These are phyloP conservation scores for Kuraishia capsulata DNA, from an alignment of 805 yeast species.

Conservation along the genomic window DNA sequence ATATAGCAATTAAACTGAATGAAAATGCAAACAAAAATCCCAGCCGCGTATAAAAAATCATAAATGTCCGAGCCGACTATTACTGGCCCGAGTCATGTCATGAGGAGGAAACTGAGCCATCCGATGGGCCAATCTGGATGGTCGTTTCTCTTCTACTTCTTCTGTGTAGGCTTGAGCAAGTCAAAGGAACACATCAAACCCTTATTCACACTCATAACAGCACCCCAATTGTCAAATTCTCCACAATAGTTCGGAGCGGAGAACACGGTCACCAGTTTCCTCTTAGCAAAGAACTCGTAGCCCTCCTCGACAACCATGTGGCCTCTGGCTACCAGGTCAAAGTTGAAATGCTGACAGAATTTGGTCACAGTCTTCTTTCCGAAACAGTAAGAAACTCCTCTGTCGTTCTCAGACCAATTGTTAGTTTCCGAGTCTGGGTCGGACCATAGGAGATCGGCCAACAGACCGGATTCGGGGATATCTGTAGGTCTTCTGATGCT, in stretches of 20 bases:
- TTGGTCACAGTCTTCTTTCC: conserved; percentile 65
- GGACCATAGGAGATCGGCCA: conserved; percentile 77
- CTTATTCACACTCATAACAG: conserved; percentile 66
- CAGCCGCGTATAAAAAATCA: too few relatives aligned
- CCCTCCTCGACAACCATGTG: conserved; percentile 91
- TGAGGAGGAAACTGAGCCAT: too few relatives aligned
- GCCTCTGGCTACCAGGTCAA: conserved; percentile 74
- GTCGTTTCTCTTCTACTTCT: too few relatives aligned
- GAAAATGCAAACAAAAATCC: too few relatives aligned
- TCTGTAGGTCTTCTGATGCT: conserved; percentile 74
- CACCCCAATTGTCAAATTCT: conserved; percentile 73
- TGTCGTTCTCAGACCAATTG: conserved; percentile 75
- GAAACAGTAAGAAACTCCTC: conserved; percentile 77
- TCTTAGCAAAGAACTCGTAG: conserved; percentile 68
- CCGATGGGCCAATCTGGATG: too few relatives aligned
- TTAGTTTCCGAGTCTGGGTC: conserved; percentile 55
- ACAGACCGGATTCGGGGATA: conserved; percentile 69
- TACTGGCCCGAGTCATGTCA: too few relatives aligned
- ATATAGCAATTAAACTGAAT: too few relatives aligned
- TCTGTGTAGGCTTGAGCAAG: conserved; percentile 50
- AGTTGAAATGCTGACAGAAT: conserved; percentile 55
- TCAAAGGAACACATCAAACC: conserved; percentile 65
- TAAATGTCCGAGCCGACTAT: too few relatives aligned
- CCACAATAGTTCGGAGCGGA: conserved; percentile 84
- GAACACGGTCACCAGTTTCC: conserved; percentile 70